phyloP scores from a whole-genome alignment of 192 early-diverging fungal genomes.

The Dimargaris cristalligena region DNA sequence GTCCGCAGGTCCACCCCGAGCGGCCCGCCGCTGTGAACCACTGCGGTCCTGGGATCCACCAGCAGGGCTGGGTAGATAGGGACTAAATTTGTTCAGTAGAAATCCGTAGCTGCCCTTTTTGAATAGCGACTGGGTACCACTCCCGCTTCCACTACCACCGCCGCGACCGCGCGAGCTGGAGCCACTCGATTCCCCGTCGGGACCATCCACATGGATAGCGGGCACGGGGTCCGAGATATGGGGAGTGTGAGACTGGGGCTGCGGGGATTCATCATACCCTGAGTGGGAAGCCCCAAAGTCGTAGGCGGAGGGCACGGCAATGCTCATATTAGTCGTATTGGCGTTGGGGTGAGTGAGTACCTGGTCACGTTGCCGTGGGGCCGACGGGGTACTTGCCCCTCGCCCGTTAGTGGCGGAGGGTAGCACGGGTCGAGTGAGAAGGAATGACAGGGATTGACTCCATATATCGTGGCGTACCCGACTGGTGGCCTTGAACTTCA shows the following conservation, averaged over 20 bases:
- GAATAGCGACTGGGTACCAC: conserved; percentile 1
- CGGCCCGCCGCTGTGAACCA: not conserved
- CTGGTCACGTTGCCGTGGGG: not conserved
- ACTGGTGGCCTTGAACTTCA: conserved; percentile 52
- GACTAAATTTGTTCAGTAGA: conserved; percentile 2
- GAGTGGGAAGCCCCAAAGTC: not conserved
- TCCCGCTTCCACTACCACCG: too few relatives aligned
- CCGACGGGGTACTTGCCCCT: too few relatives aligned
- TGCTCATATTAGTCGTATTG: conserved; percentile 3
- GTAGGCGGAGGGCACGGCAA: not conserved
- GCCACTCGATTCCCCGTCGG: not conserved
- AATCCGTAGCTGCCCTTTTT: conserved; percentile 10
- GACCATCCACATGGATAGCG: not conserved
- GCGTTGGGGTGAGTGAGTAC: not conserved
- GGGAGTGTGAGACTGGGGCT: not conserved
- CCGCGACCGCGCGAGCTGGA: not conserved
- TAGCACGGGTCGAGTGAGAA: conserved; percentile 29
- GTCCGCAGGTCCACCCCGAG: not conserved
- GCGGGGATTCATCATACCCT: not conserved
- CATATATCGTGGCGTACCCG: conserved; percentile 54
- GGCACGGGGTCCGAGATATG: not conserved
- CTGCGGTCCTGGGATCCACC: not conserved
- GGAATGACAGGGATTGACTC: conserved; percentile 38
- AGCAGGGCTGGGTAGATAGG: not conserved
- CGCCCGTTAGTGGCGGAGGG: conserved; percentile 17